phyloP scores from a whole-genome alignment of 2,329 filamentous ascomycete genomes.

The Epichloe gansuensis region DNA sequence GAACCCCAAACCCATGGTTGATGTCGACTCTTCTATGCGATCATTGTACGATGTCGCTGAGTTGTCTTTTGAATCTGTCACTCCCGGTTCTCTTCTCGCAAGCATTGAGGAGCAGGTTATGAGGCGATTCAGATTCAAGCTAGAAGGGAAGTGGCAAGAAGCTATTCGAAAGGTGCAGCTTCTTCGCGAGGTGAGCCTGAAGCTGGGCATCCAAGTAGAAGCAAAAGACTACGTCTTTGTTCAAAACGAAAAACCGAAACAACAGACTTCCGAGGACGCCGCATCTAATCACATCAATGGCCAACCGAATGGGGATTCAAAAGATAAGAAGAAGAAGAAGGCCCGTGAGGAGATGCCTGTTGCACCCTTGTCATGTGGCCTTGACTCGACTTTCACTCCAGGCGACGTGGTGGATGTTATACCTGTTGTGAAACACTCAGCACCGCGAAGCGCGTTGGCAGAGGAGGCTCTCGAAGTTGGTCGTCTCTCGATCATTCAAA shows the following conservation, averaged over 20 bases:
- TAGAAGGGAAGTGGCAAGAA: conserved; percentile 55
- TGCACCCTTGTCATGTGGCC: conserved; percentile 28
- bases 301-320: conserved; percentile 29
- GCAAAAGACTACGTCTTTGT: conserved; percentile 44
- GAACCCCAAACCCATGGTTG: conserved; percentile 65
- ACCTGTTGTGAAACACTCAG: conserved; percentile 89
- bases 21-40: conserved; percentile 63
- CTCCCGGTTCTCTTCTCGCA: conserved; percentile 54
- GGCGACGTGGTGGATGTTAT: conserved; percentile 88
- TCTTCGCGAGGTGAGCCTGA: conserved; percentile 77
- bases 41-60: conserved; percentile 70
- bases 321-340: conserved; percentile 44
- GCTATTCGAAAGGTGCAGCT: conserved; percentile 65
- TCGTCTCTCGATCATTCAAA: conserved; percentile 87
- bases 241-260: conserved; percentile 14
- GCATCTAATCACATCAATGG: conserved; percentile 25
- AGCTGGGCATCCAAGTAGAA: conserved; percentile 78
- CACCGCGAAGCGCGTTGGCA: conserved; percentile 76
- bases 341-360: conserved; percentile 44
- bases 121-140: conserved; percentile 62
- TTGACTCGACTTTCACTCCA: conserved; percentile 47
- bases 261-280: conserved; percentile 18
- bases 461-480: conserved; percentile 95
- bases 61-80: conserved; percentile 67
- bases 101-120: conserved; percentile 60